Percentiles rank a stretch among this genome's conserved stretches.
Conservation (phyloP, 495 filamentous ascomycete species). For the Podospora anserina region DNA sequence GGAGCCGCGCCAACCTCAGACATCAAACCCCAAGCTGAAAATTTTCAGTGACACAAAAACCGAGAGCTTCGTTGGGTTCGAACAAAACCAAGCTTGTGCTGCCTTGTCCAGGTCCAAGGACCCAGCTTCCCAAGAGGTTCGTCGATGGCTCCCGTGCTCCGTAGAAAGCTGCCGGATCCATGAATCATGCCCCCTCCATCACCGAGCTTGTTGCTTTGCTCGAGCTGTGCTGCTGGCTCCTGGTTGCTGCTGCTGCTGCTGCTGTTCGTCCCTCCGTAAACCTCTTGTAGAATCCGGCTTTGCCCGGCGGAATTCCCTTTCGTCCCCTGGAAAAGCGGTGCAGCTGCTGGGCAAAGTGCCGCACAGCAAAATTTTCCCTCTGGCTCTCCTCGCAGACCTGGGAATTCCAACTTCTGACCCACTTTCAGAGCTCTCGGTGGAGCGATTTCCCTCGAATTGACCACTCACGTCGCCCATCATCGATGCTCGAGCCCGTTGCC, state of each 20-base stretch:
- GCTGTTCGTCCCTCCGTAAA: too few species aligned
- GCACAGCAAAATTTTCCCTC: conserved; percentile 26
- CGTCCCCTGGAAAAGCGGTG: neutral
- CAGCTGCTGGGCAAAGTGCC: conserved; percentile 22
- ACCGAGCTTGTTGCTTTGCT: conserved; percentile 5
- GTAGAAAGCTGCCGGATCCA: conserved; percentile 3
- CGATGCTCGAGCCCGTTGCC: conserved; percentile 33
- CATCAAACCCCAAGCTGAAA: conserved; percentile 31
- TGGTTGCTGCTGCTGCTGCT: too few species aligned
- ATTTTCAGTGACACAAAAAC: conserved; percentile 25
- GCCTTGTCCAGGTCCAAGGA: neutral
- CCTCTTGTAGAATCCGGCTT: neutral
- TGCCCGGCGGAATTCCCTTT: neutral
- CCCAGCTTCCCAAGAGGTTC: conserved; percentile 7
- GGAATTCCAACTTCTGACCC: conserved; percentile 22
- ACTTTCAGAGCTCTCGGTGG: conserved; percentile 29
- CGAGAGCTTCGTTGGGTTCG: conserved; percentile 12
- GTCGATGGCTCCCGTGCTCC: conserved; percentile 12
- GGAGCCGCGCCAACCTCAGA: conserved; percentile 37
- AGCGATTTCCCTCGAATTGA: conserved; percentile 31
- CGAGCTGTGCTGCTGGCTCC: neutral
- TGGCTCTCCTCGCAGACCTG: conserved; percentile 18
- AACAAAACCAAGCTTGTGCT: conserved; percentile 14
- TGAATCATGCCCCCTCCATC: conserved; percentile 15
- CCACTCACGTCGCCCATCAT: conserved; percentile 29